Conservation (phyloP, 2,329 filamentous ascomycete genomes). For the Cercospora zeina region DNA sequence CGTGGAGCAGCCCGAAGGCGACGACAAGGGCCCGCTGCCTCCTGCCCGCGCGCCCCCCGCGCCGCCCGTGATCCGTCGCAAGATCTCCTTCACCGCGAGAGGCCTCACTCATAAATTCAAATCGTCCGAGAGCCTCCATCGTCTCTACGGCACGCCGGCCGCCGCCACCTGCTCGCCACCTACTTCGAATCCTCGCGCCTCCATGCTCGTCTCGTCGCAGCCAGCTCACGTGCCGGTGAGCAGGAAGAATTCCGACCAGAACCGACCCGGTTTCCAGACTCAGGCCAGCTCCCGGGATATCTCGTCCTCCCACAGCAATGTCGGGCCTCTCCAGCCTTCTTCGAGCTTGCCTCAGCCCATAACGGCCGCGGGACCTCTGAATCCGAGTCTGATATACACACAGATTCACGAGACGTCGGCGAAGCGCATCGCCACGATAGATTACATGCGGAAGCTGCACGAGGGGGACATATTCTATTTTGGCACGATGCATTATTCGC, state of each 20-base stretch:
- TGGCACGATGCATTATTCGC: slow-evolving; percentile 91
- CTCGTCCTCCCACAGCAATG: slow-evolving; percentile 30
- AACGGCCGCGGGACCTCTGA: slow-evolving; percentile 19
- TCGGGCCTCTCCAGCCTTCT: slow-evolving; percentile 28
- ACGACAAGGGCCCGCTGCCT: slow-evolving; percentile 6
- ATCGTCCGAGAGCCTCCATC: slow-evolving; percentile 27
- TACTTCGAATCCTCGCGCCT: background rate
- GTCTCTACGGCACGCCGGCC: slow-evolving; percentile 19
- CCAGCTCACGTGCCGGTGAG: slow-evolving; percentile 21
- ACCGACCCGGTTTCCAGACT: slow-evolving; percentile 26
- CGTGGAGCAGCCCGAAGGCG: slow-evolving; percentile 19
- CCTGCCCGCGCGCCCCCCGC: slow-evolving; percentile 8
- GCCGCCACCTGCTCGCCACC: slow-evolving; percentile 2
- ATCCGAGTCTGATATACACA: slow-evolving; percentile 59
- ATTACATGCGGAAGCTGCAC: slow-evolving; percentile 90
- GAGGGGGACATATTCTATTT: slow-evolving; percentile 97
- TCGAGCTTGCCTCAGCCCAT: slow-evolving; percentile 20
- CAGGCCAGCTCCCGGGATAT: slow-evolving; percentile 34
- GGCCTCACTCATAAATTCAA: slow-evolving; percentile 30
- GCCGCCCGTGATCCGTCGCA: slow-evolving; percentile 21
- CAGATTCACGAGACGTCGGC: slow-evolving; percentile 80
- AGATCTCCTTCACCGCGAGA: slow-evolving; percentile 29
- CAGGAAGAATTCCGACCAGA: slow-evolving; percentile 23
- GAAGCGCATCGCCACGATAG: slow-evolving; percentile 90
- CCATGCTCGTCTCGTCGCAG: slow-evolving; percentile 26